Percentiles rank a stretch among this genome's conserved stretches.
Conservation (phyloP, 352 stramenopile genomes). For the Globisporangium camurandrum region DNA sequence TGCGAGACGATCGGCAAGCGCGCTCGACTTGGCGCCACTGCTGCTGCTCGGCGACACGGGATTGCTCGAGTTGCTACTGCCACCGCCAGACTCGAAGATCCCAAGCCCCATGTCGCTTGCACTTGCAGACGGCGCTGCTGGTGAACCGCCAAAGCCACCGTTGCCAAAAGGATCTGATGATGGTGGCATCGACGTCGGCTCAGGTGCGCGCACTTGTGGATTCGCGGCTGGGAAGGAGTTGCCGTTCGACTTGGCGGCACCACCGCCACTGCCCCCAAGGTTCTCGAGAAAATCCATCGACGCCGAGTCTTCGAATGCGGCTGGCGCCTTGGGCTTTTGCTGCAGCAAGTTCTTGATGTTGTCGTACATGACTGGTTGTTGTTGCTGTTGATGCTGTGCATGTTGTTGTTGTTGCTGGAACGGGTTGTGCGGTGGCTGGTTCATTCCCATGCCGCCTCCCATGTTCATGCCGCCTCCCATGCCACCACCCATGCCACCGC, state of each 20-base stretch:
- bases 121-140: slow-evolving; percentile 3
- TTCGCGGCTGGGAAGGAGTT: slow-evolving; percentile 14
- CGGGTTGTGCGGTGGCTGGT: slow-evolving; percentile 14
- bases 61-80: not conserved
- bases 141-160: slow-evolving; percentile 11
- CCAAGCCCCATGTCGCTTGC: slow-evolving; percentile 6
- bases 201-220: slow-evolving; percentile 12
- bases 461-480: slow-evolving; percentile 17
- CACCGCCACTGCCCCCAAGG: slow-evolving; percentile 22
- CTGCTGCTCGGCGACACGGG: not conserved
- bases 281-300: slow-evolving; percentile 67
- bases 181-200: slow-evolving; percentile 15
- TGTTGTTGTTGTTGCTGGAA: slow-evolving; percentile 20
- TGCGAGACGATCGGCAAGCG: slow-evolving; percentile 49
- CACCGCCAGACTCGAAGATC: slow-evolving; percentile 12
- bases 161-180: slow-evolving; percentile 27
- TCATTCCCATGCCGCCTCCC: slow-evolving; percentile 13
- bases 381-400: slow-evolving; percentile 22
- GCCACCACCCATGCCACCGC: slow-evolving; percentile 10
- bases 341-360: slow-evolving; percentile 79
- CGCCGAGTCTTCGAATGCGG: slow-evolving; percentile 30
- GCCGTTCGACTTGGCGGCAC: slow-evolving; percentile 21
- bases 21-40: slow-evolving; percentile 34
- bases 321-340: slow-evolving; percentile 46
- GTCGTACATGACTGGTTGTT: slow-evolving; percentile 66